Conservation (phyloP, 331 rosid species). For the Prunus yedoensis region DNA sequence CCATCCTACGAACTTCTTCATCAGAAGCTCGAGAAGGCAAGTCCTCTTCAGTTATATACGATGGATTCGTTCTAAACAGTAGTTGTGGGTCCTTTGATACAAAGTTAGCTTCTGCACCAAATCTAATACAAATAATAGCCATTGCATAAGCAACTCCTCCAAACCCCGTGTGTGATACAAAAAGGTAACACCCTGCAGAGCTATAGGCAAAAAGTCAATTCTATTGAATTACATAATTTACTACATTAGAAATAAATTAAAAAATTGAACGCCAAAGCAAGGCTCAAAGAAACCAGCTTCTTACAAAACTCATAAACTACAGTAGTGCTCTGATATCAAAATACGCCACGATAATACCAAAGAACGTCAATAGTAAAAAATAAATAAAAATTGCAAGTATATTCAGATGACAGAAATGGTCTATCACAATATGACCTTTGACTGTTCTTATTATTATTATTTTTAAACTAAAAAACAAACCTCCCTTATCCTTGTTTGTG, state of each 20-base stretch:
- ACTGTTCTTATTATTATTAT: background rate
- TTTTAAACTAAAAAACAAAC: background rate
- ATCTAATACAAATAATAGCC: conserved; percentile 66
- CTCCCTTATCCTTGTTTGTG: background rate
- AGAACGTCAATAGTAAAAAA: background rate
- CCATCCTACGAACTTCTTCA: conserved; percentile 65
- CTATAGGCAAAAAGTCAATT: conserved; percentile 37
- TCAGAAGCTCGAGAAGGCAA: conserved; percentile 45
- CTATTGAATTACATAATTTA: conserved; percentile 14
- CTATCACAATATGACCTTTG: background rate
- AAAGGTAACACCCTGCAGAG: conserved; percentile 73
- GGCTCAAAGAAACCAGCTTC: background rate
- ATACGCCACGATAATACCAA: background rate
- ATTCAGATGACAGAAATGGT: background rate
- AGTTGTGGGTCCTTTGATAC: conserved; percentile 41
- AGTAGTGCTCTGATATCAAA: no score
- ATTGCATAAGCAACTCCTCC: conserved; percentile 91
- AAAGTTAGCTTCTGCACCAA: conserved; percentile 46
- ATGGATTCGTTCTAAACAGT: conserved; percentile 29
- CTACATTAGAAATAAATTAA: conserved; percentile 7
- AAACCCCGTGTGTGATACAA: conserved; percentile 81
- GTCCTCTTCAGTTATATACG: conserved; percentile 32
- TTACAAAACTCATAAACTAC: background rate
- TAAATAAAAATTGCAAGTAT: background rate
- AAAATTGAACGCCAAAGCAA: conserved; percentile 13